phyloP scores from a whole-genome alignment of 2,329 filamentous ascomycete genomes.

The Neonectria punicea region DNA sequence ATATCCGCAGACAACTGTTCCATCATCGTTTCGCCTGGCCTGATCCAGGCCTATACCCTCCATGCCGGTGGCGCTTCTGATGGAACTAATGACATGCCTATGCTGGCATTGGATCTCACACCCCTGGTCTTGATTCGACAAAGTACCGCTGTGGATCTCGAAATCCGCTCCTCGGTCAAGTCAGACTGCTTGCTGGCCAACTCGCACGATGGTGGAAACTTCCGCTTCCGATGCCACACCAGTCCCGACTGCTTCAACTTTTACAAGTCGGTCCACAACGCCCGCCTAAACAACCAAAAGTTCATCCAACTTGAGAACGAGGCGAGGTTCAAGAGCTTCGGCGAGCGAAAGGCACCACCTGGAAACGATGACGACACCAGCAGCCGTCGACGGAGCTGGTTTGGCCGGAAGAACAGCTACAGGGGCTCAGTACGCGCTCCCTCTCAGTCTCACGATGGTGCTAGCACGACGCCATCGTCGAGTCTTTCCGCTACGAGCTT shows the following conservation, averaged over 20 bases:
- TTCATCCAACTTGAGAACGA: slow-evolving; percentile 77
- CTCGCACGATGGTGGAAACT: slow-evolving; percentile 73
- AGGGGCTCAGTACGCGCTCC: slow-evolving; percentile 70
- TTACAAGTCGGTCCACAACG: slow-evolving; percentile 87
- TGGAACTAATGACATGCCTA: slow-evolving; percentile 54
- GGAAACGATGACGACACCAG: slow-evolving; percentile 59
- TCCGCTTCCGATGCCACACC: slow-evolving; percentile 88
- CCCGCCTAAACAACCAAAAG: slow-evolving; percentile 91
- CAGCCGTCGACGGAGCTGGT: slow-evolving; percentile 64
- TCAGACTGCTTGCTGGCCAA: slow-evolving; percentile 74
- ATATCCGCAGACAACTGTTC: slow-evolving; percentile 63
- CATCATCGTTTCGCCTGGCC: slow-evolving; percentile 66
- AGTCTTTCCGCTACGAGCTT: slow-evolving; percentile 80
- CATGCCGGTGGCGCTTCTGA: slow-evolving; percentile 44
- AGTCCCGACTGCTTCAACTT: slow-evolving; percentile 82
- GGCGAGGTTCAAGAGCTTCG: slow-evolving; percentile 78
- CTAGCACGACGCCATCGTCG: slow-evolving; percentile 70
- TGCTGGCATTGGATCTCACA: slow-evolving; percentile 84
- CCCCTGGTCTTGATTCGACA: slow-evolving; percentile 90
- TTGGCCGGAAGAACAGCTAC: slow-evolving; percentile 73
- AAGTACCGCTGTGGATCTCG: slow-evolving; percentile 92
- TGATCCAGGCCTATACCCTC: slow-evolving; percentile 67
- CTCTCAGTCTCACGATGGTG: slow-evolving; percentile 77
- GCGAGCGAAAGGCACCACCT: slow-evolving; percentile 61
- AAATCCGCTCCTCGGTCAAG: slow-evolving; percentile 88